A percentile compares a stretch with the other conserved stretches of the same genome.
These are phyloP conservation scores for Cicer pinnatifidum DNA, from an alignment of 306 rosid genomes.

Conservation along the genomic window DNA sequence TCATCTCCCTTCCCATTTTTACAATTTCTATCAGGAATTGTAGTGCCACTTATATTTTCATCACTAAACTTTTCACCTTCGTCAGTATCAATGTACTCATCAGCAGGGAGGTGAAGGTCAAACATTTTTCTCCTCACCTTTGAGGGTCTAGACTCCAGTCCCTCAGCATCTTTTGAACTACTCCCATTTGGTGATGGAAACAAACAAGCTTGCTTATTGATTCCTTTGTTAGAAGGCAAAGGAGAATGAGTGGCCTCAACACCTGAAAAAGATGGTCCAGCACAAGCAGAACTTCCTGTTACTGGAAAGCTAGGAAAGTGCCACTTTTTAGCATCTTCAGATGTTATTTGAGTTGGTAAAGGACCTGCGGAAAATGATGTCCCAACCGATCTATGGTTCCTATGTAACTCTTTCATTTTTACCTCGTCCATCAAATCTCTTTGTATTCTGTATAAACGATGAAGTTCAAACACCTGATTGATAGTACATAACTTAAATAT, in stretches of 20 bases:
- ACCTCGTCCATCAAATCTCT: constrained; percentile 86
- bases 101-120: constrained; percentile 96
- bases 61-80: constrained; percentile 73
- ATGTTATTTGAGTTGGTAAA: constrained; percentile 65
- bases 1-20: constrained; percentile 46
- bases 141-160: constrained; percentile 73
- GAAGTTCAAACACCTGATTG: constrained; percentile 85
- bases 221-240: constrained; percentile 56
- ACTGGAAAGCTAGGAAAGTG: constrained; percentile 54
- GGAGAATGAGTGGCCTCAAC: constrained; percentile 69
- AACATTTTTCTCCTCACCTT: constrained; percentile 78
- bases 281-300: constrained; percentile 59
- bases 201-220: constrained; percentile 49
- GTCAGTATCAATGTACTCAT: constrained; percentile 77
- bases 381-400: constrained; percentile 57
- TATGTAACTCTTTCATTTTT: constrained; percentile 62
- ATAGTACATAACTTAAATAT: constrained; percentile 43
- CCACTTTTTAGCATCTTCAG: constrained; percentile 69
- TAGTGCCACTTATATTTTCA: constrained; percentile 53
- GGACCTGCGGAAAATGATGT: constrained; percentile 66
- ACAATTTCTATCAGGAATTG: constrained; percentile 50
- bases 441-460: constrained; percentile 84
- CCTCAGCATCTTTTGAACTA: constrained; percentile 70
- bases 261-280: constrained; percentile 58
- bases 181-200: constrained; percentile 70